Evolutionary conservation across 73 alveolate species (phyloP), one percentile per base, ranked within the genome.

Genomic region (Paramecium primaurelia): DNA sequence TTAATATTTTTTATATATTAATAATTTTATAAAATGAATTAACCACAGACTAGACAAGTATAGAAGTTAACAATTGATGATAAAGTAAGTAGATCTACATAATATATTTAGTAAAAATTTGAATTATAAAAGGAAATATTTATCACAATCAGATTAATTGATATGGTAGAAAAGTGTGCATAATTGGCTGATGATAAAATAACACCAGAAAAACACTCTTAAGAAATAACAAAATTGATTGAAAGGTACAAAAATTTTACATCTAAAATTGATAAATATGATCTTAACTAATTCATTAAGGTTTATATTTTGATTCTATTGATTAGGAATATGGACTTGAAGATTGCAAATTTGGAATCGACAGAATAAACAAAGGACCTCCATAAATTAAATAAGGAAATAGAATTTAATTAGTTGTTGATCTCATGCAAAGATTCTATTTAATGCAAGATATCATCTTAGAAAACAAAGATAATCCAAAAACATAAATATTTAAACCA

Each of bases 141-240:
- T 36, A 42, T 80, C 8, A 80, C 75, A 22, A 80, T 80, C 10
- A 40, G 91, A 40, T 80, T 80, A 80, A 80, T 80, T 45, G 91
- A 80, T 47, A 80, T 80, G 91, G 91, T 80, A 37, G 91, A 80
- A 80, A 80, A 80, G 91, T 80, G 91, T 80, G 91, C 91, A 42
- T 47, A 80, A 49, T 49, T 80, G 51, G 49, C 91, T 2, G 91
- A 80, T 80, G 91, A 80, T 49, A 80, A 80, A 80, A 80, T 80
- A n/a, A 25, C 77, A 42, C 75, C 71, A 3, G 91, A 80, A 45
- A 80, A 80, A 10, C 75, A 80, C 25, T 42, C 12, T 47, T 4
- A 42, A 20, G 91, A 80, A 80, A 80, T 80, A 8, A 42, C 77
- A 45, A 80, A 80, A 7, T 36, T 80, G 32, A 20, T 80, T n/a